Conservation (phyloP, 192 early-diverging fungal species). For the Allomyces arbusculus region DNA sequence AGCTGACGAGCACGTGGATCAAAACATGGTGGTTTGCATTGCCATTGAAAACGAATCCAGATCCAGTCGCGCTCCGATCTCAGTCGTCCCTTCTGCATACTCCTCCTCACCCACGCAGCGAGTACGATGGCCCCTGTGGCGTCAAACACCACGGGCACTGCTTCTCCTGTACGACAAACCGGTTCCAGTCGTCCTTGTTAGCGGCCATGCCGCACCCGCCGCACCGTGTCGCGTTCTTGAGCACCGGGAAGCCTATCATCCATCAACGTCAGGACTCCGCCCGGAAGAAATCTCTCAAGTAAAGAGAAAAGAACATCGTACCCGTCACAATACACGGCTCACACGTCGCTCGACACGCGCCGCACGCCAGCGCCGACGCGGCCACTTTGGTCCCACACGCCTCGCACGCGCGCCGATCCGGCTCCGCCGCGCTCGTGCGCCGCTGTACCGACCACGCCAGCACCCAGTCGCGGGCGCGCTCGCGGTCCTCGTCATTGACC, state of each 20-base stretch:
- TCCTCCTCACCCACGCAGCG: not conserved
- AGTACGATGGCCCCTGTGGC: not conserved
- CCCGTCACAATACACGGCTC: conserved; percentile 42
- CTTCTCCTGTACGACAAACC: conserved; percentile 22
- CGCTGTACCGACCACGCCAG: conserved; percentile 38
- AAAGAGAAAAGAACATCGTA: not conserved
- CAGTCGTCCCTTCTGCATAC: too few species aligned
- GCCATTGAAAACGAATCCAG: too few species aligned
- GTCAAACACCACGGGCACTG: not conserved
- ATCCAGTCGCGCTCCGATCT: too few species aligned
- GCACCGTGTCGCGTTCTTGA: conserved; percentile 26
- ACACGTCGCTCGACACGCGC: conserved; percentile 16
- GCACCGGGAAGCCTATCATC: conserved; percentile 12
- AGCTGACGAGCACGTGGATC: too few species aligned
- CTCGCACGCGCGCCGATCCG: conserved; percentile 34
- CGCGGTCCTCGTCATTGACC: conserved; percentile 24
- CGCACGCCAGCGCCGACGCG: conserved; percentile 25
- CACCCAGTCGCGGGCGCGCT: conserved; percentile 42
- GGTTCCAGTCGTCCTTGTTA: conserved; percentile 48
- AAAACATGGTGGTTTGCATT: too few species aligned
- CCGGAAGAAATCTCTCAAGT: too few species aligned
- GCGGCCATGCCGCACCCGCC: conserved; percentile 21
- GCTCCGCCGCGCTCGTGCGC: conserved; percentile 27
- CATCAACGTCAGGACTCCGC: too few species aligned
- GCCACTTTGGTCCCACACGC: conserved; percentile 29